A percentile compares a stretch with the other conserved stretches of the same genome.
These are phyloP conservation scores for Ogataea glucozyma DNA, from an alignment of 805 yeast species.

Conservation along the genomic window DNA sequence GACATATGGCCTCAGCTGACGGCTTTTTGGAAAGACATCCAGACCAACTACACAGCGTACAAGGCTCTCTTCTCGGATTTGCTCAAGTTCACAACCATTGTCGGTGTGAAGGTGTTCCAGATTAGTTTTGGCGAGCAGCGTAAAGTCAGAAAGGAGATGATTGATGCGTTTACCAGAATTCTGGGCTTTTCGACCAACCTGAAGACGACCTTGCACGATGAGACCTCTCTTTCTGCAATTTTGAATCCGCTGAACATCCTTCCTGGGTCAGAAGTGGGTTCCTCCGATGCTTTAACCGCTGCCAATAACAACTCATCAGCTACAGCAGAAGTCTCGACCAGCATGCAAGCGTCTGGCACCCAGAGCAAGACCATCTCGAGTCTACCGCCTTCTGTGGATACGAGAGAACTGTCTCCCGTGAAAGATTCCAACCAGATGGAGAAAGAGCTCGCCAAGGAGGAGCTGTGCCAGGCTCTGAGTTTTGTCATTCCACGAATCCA, in stretches of 20 bases:
- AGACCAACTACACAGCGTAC: conserved; percentile 48
- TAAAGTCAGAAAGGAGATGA: conserved; percentile 55
- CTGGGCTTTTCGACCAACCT: conserved; percentile 27
- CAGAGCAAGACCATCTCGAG: conserved; percentile 3
- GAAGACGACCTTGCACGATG: conserved; percentile 23
- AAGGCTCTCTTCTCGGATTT: conserved; percentile 52
- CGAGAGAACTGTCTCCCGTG: conserved; percentile 15
- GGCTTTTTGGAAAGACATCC: conserved; percentile 59
- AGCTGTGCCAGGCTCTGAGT: conserved; percentile 43
- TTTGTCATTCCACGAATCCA: conserved; percentile 43
- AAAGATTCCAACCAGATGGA: conserved; percentile 15
- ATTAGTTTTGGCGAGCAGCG: conserved; percentile 64
- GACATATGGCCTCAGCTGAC: conserved; percentile 70
- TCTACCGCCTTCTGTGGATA: conserved; percentile 5
- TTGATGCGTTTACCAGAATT: conserved; percentile 30
- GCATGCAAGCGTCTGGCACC: neutral
- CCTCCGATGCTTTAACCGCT: conserved; percentile 7
- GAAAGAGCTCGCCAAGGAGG: conserved; percentile 40
- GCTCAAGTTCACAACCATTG: conserved; percentile 50
- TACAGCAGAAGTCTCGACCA: neutral
- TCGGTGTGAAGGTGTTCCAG: conserved; percentile 57
- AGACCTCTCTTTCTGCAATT: conserved; percentile 18
- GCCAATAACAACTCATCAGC: conserved; percentile 1
- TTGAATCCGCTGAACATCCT: conserved; percentile 28
- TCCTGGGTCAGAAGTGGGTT: conserved; percentile 20